Evolutionary conservation across 805 yeast species (phyloP), one percentile per base, ranked within the genome.

Genomic region (Saturnispora sekii): DNA sequence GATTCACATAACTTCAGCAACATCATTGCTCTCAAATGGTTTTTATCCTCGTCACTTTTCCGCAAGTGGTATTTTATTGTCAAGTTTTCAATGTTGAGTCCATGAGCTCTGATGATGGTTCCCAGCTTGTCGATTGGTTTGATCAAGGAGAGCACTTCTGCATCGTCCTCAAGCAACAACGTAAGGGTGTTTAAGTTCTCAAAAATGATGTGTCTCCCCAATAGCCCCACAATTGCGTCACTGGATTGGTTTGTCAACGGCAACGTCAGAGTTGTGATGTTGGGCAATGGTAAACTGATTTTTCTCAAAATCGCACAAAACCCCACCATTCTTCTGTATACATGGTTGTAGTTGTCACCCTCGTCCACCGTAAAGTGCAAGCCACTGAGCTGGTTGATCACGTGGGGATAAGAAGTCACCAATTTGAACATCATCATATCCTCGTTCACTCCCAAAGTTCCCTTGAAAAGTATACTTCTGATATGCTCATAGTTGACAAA

Each of bases 201-300:
- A 48, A 62, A 54, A 26, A 56, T 55, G 9, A 60, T 48, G 47
- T 62, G 65, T 32, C 52, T 57, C 28, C 59, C 44, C 15, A 62
- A 49, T 31, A 61, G 46, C n/a, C 50, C 48, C 18, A 62, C 38
- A 11, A 62, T 53, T 15, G 61, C 57, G 15, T 60, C 52, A 3
- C 64, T 56, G 9, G 66, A 58, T 32, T 58, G 62, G 45, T 62
- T 62, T 9, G 65, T 62, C 44, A 62, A 34, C 4, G 64, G 60
- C 3, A 62, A 33, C 6, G 63, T 53, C 4, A 62, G 37, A 18
- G 48, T 52, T 10, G 53, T 47, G 9, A 61, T 32, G 35, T 61
- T 59, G 12, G 49, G 45, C 51, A 62, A 43, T 1, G 53, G 47
- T 11, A 60, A 38, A 10, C 58, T 58, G 56, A 62, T 54, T 35